A percentile compares a stretch with the other conserved stretches of the same genome.
Conservation (phyloP, 176 grass and related monocot species). For the Hyparrhenia diplandra region DNA sequence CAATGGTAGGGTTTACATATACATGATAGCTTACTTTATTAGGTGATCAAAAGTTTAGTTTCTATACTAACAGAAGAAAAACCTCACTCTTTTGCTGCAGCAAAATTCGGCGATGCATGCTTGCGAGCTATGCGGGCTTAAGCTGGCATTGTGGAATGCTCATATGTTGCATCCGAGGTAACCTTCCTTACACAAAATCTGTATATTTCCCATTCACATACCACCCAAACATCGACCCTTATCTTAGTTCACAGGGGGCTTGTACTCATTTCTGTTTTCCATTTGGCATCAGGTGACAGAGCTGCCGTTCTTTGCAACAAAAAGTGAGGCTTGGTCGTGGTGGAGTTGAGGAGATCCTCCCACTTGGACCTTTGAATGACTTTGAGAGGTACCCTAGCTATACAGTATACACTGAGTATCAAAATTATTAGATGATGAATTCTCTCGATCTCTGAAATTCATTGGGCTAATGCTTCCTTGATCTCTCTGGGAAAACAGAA, state of each 20-base stretch:
- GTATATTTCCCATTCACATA: not conserved
- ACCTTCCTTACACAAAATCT: not conserved
- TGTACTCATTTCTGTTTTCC: not conserved
- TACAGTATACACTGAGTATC: not conserved
- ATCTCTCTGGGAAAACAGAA: constrained; percentile 44
- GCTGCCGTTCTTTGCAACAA: constrained; percentile 81
- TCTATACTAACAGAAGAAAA: not conserved
- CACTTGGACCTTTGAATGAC: constrained; percentile 86
- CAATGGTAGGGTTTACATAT: constrained; percentile 64
- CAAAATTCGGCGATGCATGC: constrained; percentile 83
- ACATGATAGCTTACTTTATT: constrained; percentile 17
- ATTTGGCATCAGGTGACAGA: constrained; percentile 71
- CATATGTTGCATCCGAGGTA: constrained; percentile 85
- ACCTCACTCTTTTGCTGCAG: constrained; percentile 71
- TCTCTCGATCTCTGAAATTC: not conserved
- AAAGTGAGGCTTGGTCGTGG: constrained; percentile 75
- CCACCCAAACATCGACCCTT: not conserved
- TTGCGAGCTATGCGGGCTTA: constrained; percentile 78
- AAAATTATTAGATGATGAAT: not conserved
- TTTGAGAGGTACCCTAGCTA: constrained; percentile 67
- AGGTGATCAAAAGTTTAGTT: not conserved
- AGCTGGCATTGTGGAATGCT: constrained; percentile 73
- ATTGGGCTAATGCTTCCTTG: not conserved
- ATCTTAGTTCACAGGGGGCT: not conserved
- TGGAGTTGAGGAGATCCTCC: constrained; percentile 77